A percentile compares a stretch with the other conserved stretches of the same genome.
Evolutionary conservation across 116 monocot genomes (phyloP).

Genomic region (Phalaenopsis hybrid): DNA sequence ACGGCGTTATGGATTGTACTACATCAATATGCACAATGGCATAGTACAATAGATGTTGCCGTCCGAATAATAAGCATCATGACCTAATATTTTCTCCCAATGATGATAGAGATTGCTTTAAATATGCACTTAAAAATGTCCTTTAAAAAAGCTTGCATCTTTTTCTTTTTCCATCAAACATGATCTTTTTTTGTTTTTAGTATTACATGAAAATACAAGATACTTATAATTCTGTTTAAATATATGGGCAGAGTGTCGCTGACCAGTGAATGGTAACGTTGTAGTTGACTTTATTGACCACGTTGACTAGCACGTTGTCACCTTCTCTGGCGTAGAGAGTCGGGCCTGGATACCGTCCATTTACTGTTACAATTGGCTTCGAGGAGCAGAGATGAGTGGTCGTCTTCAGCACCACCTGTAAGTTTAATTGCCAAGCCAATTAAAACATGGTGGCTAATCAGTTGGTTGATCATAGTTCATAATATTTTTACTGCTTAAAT

Average conservation of each 20-base stretch:
- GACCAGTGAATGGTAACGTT: slow-evolving; percentile 62
- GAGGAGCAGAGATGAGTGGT: slow-evolving; percentile 27
- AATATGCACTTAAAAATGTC: too few relatives aligned
- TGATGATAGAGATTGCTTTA: too few relatives aligned
- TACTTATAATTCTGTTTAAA: not conserved
- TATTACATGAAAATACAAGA: not conserved
- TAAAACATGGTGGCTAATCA: too few relatives aligned
- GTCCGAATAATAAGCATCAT: too few relatives aligned
- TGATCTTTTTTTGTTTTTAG: not conserved
- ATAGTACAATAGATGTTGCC: too few relatives aligned
- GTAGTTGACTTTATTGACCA: slow-evolving; percentile 37
- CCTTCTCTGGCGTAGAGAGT: slow-evolving; percentile 47
- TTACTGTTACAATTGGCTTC: slow-evolving; percentile 53
- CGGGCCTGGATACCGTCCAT: slow-evolving; percentile 45
- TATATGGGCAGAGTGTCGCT: not conserved
- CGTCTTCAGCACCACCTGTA: slow-evolving; percentile 43
- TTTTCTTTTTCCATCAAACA: too few relatives aligned
- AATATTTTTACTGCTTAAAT: too few relatives aligned
- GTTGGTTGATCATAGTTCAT: too few relatives aligned
- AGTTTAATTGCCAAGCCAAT: not conserved
- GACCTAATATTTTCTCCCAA: too few relatives aligned
- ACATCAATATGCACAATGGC: too few relatives aligned
- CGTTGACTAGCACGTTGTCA: slow-evolving; percentile 41
- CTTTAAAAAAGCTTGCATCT: too few relatives aligned
- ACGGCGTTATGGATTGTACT: too few relatives aligned